Percentiles rank a stretch among this genome's conserved stretches.
phyloP scores from a whole-genome alignment of 805 yeast species.

The Barnettozyma sp. region DNA sequence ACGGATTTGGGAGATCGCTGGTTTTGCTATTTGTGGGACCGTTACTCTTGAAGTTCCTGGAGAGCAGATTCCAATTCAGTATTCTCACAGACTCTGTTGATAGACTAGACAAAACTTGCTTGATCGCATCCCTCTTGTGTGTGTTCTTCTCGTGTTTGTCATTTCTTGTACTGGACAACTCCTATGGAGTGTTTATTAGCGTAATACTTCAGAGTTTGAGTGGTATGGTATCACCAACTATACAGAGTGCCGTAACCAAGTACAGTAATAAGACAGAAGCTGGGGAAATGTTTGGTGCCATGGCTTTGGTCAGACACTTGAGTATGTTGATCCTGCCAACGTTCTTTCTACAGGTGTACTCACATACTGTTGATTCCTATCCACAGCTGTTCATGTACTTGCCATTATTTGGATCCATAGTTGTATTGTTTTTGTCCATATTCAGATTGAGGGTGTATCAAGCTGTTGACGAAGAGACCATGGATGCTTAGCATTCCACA shows the following conservation, averaged over 20 bases:
- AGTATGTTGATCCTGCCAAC: conserved; percentile 16
- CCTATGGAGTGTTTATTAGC: conserved; percentile 12
- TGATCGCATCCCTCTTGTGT: conserved; percentile 4
- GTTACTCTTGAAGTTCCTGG: conserved; percentile 4
- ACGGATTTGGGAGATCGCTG: conserved; percentile 20
- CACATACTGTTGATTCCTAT: conserved; percentile 9
- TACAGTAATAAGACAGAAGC: conserved; percentile 15
- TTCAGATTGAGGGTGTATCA: conserved; percentile 1
- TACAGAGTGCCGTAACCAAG: conserved; percentile 16
- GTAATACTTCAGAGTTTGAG: conserved; percentile 15
- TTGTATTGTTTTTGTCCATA: not conserved
- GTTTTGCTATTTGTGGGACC: conserved; percentile 17
- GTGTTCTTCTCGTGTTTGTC: conserved; percentile 6
- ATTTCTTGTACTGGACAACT: conserved; percentile 1
- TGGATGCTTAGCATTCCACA: no score
- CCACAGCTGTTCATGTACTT: conserved; percentile 11
- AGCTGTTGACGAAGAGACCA: not conserved
- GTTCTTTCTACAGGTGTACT: conserved; percentile 16
- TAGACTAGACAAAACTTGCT: conserved; percentile 1
- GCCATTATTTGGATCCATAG: conserved; percentile 6
- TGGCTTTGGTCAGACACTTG: conserved; percentile 18
- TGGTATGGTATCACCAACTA: conserved; percentile 19
- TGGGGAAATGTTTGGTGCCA: conserved; percentile 22
- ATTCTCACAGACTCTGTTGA: conserved; percentile 4
- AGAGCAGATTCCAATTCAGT: not conserved